Evolutionary conservation across 2,329 filamentous ascomycete genomes (phyloP), one percentile per base, ranked within the genome.

Genomic region (Colletotrichum sp.): DNA sequence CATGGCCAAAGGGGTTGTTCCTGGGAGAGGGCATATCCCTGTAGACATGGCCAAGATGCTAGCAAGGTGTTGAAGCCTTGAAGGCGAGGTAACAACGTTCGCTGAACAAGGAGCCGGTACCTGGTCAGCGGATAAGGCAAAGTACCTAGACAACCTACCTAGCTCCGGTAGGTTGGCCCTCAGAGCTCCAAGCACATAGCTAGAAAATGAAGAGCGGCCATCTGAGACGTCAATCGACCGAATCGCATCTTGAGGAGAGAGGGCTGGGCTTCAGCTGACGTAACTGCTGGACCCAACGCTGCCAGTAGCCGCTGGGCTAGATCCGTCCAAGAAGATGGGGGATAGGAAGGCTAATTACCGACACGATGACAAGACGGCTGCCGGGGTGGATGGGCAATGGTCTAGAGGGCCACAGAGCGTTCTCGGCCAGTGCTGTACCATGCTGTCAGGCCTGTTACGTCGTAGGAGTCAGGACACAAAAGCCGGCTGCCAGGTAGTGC

Each of bases 261-360:
- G 34, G 57, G 34, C 32, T 34, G 64, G 36, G 64, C 65, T 43
- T 73, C 59, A 52, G 73, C 69, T 73, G 73, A 75, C 70, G 64
- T 73, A 39, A 39, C 32, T 39, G 13, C 43, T 73, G 48, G 59
- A 21, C 24, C 59, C 21, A 34, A 64, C 63, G 64, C 57, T 75
- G 74, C 59, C 26, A 39, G 70, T 63, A 73, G 69, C 67, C 34
- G 67, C 55, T 24, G 70, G 34, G 59, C 69, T 75, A 67, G 69
- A 67, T 67, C 28, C 30, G 55, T 26, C 61, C 71, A 30, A 57
- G 21, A 36, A 61, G 30, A 39, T 16, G 65, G 63, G 52, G 18
- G 32, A 61, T 28, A 55, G 24, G 26, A 39, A 67, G 34, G 60
- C 21, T 28, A 55, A 65, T 66, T 66, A 71, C 71, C 71, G 71